Base-by-base conservation (phyloP, 1,139 yeast genomes). In the Geotrichum candidum region DNA sequence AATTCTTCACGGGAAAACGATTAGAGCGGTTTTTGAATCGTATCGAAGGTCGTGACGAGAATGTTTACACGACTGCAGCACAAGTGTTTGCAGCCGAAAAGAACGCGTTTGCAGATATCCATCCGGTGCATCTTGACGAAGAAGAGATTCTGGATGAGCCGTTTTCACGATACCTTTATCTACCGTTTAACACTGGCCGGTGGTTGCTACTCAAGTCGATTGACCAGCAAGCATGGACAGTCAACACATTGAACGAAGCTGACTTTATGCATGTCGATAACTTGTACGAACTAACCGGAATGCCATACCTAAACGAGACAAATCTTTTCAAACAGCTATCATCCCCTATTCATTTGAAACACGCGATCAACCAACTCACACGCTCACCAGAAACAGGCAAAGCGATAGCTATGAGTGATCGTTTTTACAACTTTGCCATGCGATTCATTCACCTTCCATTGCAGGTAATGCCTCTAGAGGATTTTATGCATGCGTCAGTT, bases 161-260 rank as follows among this genome's bases (percentile, higher is more conserved):
- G 11, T 61, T 58, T 51, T 57, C 60, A 4, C 54, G 51, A 23
- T 63, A 54, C 53, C 48, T 61, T 22, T 23, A 51, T 18, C 61
- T 62, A 23, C 65, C 65, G 10, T 65, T 65, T 72, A 18, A 61
- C 15, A 51, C 61, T 33, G 71, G 71, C 2, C 52, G 63, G 22
- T 67, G 68, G 65, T 46, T 70, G 5, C 68, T 68, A 55, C 65
- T 78, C 7, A 69, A 78, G 0, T 66, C 78, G 13, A 66, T 84
- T 35, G 74, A 74, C 5, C 86, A 83, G 56, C 82, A 80, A 64
- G 83, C 83, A 58, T 85, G 90, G 90, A 80, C 88, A 1, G 73
- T 79, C 13, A 77, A 76, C 56, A 77, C 78, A 1, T 70, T 85
- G 1, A 69, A 72, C 15, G 71, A 77, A 0, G 66, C 66, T 4